phyloP scores from a whole-genome alignment of 2,329 filamentous ascomycete species.

The Triangularia setosa region DNA sequence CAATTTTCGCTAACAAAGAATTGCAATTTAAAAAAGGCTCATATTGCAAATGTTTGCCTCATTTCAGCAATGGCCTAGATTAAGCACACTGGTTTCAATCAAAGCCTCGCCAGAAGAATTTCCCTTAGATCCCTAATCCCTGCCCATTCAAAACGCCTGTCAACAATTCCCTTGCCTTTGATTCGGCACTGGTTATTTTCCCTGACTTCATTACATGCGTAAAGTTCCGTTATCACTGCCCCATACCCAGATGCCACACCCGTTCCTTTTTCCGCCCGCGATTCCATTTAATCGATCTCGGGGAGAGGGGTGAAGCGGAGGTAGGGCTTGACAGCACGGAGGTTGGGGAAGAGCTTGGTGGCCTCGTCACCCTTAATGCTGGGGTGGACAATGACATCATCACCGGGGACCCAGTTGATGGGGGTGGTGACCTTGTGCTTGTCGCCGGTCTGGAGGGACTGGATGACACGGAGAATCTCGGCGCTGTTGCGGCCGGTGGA shows the following conservation, averaged over 20 bases:
- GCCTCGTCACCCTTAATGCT: constrained; percentile 79
- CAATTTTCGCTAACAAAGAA: not conserved
- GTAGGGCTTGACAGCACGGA: constrained; percentile 66
- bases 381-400: constrained; percentile 90
- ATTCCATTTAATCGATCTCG: constrained; percentile 42
- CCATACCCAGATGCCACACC: not conserved
- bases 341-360: constrained; percentile 79
- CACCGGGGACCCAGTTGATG: constrained; percentile 84
- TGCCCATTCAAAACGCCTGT: not conserved
- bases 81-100: not conserved
- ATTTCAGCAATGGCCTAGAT: not conserved
- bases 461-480: constrained; percentile 74
- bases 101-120: not conserved
- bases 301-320: constrained; percentile 67
- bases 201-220: not conserved
- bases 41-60: not conserved
- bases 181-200: not conserved
- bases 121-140: not conserved
- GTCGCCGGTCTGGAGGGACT: constrained; percentile 78
- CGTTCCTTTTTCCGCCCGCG: not conserved
- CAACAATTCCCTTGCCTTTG: not conserved
- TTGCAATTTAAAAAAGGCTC: not conserved
- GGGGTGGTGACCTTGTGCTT: constrained; percentile 85
- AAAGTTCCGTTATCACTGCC: not conserved
- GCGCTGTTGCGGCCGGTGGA: constrained; percentile 80